phyloP scores from a whole-genome alignment of 768 basidiomycete species.

The Pisolithus marmoratus region DNA sequence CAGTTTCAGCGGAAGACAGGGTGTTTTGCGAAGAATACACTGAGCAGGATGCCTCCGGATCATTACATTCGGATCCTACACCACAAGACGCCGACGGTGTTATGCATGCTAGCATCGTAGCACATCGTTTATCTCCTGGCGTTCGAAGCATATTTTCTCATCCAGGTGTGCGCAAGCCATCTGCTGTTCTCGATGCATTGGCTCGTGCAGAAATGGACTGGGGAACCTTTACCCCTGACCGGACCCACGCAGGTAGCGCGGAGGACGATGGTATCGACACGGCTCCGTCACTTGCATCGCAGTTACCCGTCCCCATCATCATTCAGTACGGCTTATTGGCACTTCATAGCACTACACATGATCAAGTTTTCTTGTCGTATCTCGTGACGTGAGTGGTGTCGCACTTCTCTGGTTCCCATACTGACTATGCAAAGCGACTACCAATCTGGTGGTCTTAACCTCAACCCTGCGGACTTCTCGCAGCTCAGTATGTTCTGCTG shows the following conservation, averaged over 20 bases:
- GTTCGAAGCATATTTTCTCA: constrained; percentile 81
- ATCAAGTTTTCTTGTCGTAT: constrained; percentile 89
- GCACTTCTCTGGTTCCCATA: not conserved
- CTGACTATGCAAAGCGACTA: constrained; percentile 51
- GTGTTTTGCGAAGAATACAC: constrained; percentile 34
- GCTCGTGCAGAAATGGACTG: constrained; percentile 35
- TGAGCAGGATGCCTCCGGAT: constrained; percentile 25
- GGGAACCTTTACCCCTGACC: constrained; percentile 46
- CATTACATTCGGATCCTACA: constrained; percentile 2
- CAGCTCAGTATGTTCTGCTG: constrained; percentile 61
- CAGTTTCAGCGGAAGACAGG: constrained; percentile 20
- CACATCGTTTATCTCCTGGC: constrained; percentile 46
- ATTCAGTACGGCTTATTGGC: constrained; percentile 88
- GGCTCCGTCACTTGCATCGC: constrained; percentile 60
- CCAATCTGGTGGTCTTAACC: constrained; percentile 79
- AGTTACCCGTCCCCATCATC: constrained; percentile 81
- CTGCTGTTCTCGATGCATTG: constrained; percentile 71
- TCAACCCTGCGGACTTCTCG: constrained; percentile 89
- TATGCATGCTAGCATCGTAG: constrained; percentile 27
- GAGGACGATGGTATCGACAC: constrained; percentile 43
- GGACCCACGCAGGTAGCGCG: constrained; percentile 28
- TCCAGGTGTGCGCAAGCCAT: constrained; percentile 72
- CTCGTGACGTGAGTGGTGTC: constrained; percentile 45
- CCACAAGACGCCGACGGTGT: constrained; percentile 10
- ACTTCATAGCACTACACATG: constrained; percentile 83